Base-by-base conservation (phyloP, 176 grass and related monocot species). In the Neostapfia colusana region DNA sequence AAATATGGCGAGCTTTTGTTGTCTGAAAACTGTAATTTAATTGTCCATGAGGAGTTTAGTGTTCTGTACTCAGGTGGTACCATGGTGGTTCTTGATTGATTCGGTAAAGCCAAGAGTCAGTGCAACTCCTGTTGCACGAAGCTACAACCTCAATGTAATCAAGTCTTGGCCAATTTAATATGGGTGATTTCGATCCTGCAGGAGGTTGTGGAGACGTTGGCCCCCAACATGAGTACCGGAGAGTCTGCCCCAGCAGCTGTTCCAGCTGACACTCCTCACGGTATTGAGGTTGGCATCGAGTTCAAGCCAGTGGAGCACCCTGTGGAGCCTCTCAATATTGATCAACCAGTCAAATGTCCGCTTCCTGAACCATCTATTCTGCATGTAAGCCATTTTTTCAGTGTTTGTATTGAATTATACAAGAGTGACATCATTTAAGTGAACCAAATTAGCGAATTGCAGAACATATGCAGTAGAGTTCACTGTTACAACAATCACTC, bases 301-400 rank as follows among this genome's bases (percentile, higher is more conserved):
- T 84, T 98, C 72, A 99, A 95, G 81, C 91, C 91, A 9, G 89
- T 99, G 77, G 91, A 95, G 74, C 91, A 80, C 72, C 95, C 95
- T 38, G 74, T 90, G 46, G 95, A 99, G 70, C 95, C 95, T 79
- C 48, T 88, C 50, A 92, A 92, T 79, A 82, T 87, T 42, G 95
- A 99, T 70, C 89, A 90, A 36, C 95, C 95, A 27, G 82, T 99
- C 46, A 92, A 86, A 83, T 99, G 95, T 78, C 95, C 95, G 1
- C 72, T 92, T 62, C 91, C 91, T 77, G 91, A 99, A 75, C 91
- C 91, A 63, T 99, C 95, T 64, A 92, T 95, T 86, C 76, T 98
- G 20, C 89, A 98, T 90, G 95, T 94, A 85, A 90, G 91, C 75
- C 31, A 49, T 75, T 65, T 6, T 10, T 0, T 46, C 3, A 2